Evolutionary conservation across 164 flowering plant species (phyloP), one percentile per base, ranked within the genome.

Genomic region (Cinnamomum chago): DNA sequence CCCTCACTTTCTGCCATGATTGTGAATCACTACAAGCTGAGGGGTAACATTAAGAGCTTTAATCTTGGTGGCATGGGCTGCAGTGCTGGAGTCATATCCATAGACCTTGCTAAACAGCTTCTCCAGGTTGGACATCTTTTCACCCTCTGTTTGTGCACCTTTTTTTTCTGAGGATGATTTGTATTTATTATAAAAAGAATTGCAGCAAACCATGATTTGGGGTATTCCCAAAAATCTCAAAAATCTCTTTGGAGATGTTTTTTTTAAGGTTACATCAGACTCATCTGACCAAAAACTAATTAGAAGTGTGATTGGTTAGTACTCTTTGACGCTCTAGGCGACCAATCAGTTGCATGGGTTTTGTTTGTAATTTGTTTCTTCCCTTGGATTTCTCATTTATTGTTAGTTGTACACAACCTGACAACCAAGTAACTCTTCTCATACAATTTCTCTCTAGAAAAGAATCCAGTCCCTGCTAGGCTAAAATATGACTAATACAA

Each of bases 51-150:
- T 22, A 25, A 82, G 23, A 89, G 89, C 76, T 89, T 81, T 71
- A 90, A 86, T 76, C 82, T 90, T 0, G 92, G 92, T 58, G 95
- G 95, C 25, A 90, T 90, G 94, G 94, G 94, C n/a, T 90, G 95
- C 65, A 90, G 95, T 77, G 92, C 95, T 58, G 95, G 95, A 69
- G 77, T 90, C 72, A 90, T 90, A 60, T 86, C 92, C 0, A 87
- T 90, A 30, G 91, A 86, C 83, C 90, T 90, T 69, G 95, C 95
- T 3, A 88, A 88, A 70, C 86, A 88, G 81, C 91, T 90, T 68
- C 88, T 90, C 70, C 91, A 84, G 81, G 92, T 87, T 2, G 90
- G 69, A 4, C 6, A 4, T 28, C 28, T 1, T 27, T 27, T 27
- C 20, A 3, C 7, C 60, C 60, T 55, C 20, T 55, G 60, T 14